Base-by-base conservation (phyloP, 75 land plant genomes). In the Pseudotsuga menziesii region DNA sequence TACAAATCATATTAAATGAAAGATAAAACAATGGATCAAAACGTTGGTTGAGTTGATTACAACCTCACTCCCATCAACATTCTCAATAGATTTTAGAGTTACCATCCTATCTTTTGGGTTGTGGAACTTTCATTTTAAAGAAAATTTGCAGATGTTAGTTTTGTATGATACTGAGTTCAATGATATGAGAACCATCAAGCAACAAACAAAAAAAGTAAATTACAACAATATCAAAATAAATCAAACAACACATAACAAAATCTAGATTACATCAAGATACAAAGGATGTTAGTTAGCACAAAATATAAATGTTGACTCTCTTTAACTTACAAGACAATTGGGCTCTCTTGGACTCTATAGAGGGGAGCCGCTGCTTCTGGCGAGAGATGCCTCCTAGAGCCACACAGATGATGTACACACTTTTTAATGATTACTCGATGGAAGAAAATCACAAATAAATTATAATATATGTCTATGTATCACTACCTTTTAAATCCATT, bases 281-380 rank as follows among this genome's bases (percentile, higher is more conserved):
- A 35, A 35, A 35, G 19, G 22, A 59, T 59, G 22, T n/a, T 19
- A 14, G 23, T 6, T 61, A 61, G 7, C n/a, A 61, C 20, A 73
- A 41, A 72, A 48, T 52, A n/a, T 11, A 72, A 56, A 7, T 25
- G 12, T 9, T 9, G 16, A 1, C 32, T 15, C 23, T 3, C 14
- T 19, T 48, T 41, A 52, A 73, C 89, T 88, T 80, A 95, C 96
- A 48, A 96, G 91, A 88, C 94, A 95, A 77, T 93, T 92, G 58
- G 94, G 87, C 73, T 93, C 94, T 66, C 92, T 92, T 35, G 90
- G 89, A 69, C 92, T 87, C 61, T 91, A 91, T 64, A 92, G 98
- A 61, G 91, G 86, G 44, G 77, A n/a, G n/a, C n/a, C n/a, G n/a
- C n/a, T n/a, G n/a, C n/a, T n/a, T n/a, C n/a, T n/a, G n/a, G n/a